A percentile compares a stretch with the other conserved stretches of the same genome.
phyloP scores from a whole-genome alignment of 1,284 basidiomycete species.

The Ceratobasidium theobromae region DNA sequence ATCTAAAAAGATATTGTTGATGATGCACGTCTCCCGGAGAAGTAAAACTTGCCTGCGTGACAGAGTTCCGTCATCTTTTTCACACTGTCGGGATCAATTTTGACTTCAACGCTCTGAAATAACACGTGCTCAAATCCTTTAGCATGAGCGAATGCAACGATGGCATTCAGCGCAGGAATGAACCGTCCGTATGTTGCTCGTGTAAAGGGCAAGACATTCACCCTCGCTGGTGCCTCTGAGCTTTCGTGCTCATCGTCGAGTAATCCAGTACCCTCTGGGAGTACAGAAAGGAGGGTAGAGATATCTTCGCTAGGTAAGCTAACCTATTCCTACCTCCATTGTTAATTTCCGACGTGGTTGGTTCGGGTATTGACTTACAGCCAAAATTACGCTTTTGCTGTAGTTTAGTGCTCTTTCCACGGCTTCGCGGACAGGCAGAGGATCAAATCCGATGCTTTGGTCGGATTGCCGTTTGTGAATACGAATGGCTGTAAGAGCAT shows the following conservation, averaged over 20 bases:
- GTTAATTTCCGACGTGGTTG: neutral
- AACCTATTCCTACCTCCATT: neutral
- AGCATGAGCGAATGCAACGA: conserved; percentile 23
- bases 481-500: conserved; percentile 9
- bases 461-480: conserved; percentile 26
- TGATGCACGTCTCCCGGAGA: neutral
- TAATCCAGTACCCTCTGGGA: neutral
- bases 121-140: conserved; percentile 1
- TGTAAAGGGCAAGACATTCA: conserved; percentile 17
- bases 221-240: neutral
- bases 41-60: neutral
- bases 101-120: conserved; percentile 29
- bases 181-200: conserved; percentile 19
- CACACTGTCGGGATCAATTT: neutral
- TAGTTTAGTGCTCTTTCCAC: conserved; percentile 15
- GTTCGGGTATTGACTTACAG: neutral
- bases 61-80: conserved; percentile 7
- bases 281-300: neutral
- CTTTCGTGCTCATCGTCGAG: neutral
- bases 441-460: conserved; percentile 9
- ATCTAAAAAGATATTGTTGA: neutral
- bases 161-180: conserved; percentile 25
- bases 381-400: conserved; percentile 18
- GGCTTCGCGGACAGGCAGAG: conserved; percentile 1
- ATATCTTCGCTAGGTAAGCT: conserved; percentile 6